Evolutionary conservation across 169 alveolate species (phyloP).

Genomic region (Cryptosporidium viatorum): DNA sequence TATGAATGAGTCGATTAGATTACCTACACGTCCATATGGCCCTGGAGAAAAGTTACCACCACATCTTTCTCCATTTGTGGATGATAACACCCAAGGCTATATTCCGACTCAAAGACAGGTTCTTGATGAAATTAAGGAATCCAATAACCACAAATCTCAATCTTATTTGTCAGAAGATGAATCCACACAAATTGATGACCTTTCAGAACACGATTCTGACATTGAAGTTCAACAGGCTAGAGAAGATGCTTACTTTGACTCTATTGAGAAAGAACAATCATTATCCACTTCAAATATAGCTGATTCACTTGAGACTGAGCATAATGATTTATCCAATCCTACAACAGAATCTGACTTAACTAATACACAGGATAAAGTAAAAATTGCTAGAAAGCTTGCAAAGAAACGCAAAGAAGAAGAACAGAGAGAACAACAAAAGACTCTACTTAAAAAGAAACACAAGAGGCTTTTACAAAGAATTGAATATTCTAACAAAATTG

Average conservation of each 20-base stretch:
- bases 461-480: slow-evolving; percentile 67
- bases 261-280: slow-evolving; percentile 36
- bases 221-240: slow-evolving; percentile 49
- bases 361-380: background rate
- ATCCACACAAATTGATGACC: slow-evolving; percentile 4
- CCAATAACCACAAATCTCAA: background rate
- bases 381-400: slow-evolving; percentile 1
- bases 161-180: background rate
- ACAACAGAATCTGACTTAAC: background rate
- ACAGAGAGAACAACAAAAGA: slow-evolving; percentile 37
- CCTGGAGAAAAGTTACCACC: slow-evolving; percentile 94
- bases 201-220: slow-evolving; percentile 29
- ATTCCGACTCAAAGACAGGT: slow-evolving; percentile 62
- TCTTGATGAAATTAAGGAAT: slow-evolving; percentile 39
- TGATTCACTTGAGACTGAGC: background rate
- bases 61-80: slow-evolving; percentile 94
- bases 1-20: slow-evolving; percentile 84
- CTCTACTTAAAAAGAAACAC: slow-evolving; percentile 39
- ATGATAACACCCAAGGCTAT: slow-evolving; percentile 57
- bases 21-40: slow-evolving; percentile 90
- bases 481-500: slow-evolving; percentile 28
- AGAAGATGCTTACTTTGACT: slow-evolving; percentile 45
- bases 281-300: background rate
- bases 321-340: no score
- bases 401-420: slow-evolving; percentile 53